Conservation (phyloP, 2,329 filamentous ascomycete genomes). For the Fusarium praegraminearum region DNA sequence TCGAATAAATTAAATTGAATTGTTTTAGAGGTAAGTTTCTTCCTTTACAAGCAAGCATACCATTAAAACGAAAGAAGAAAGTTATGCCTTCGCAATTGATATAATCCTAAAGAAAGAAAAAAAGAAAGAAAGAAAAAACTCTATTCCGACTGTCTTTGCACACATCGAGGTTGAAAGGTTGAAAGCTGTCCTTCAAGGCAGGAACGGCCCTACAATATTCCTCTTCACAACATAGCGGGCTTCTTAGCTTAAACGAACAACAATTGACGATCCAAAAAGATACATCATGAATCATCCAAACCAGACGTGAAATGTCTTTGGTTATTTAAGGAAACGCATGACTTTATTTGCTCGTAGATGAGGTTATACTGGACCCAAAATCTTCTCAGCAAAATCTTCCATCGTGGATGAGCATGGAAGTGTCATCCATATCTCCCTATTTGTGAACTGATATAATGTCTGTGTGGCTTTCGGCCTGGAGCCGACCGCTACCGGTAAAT, state of each 20-base stretch:
- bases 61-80: neutral
- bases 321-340: neutral
- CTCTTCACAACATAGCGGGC: neutral
- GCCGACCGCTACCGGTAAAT: conserved; percentile 13
- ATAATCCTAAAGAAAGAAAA: no score
- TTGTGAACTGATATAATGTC: conserved; percentile 2
- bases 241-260: conserved; percentile 2
- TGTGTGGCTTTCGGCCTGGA: neutral
- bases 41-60: neutral
- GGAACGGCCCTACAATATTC: conserved; percentile 12
- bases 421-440: neutral
- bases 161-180: neutral
- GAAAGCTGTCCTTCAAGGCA: no score
- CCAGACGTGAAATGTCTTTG: neutral
- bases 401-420: conserved; percentile 6
- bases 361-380: no score
- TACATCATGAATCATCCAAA: conserved; percentile 5
- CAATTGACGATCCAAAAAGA: neutral
- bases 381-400: neutral
- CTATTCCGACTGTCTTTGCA: neutral
- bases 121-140: no score
- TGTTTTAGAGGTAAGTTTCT: neutral
- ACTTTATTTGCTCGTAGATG: neutral
- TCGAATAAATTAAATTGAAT: neutral
- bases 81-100: neutral